Conservation (phyloP, 2,329 filamentous ascomycete species). For the Penicillium sp. region DNA sequence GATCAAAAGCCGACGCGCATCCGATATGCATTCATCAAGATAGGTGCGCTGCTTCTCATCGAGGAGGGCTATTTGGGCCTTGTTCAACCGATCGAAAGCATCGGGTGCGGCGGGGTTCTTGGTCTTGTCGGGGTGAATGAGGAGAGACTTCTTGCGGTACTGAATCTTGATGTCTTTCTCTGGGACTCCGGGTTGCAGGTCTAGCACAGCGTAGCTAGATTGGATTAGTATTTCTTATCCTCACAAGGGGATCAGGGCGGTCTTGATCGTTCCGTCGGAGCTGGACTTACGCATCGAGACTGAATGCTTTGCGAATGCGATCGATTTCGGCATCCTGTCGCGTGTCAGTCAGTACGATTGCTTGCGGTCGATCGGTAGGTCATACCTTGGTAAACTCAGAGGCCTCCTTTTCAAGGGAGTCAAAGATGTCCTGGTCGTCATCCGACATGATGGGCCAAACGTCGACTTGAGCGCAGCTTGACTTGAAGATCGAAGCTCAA, state of each 20-base stretch:
- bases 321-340: conserved; percentile 89
- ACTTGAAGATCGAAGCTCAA: neutral
- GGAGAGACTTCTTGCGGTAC: conserved; percentile 96
- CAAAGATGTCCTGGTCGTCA: conserved; percentile 73
- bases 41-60: conserved; percentile 88
- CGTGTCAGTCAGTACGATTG: conserved; percentile 16
- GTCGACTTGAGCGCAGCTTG: neutral
- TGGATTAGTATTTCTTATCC: conserved; percentile 2
- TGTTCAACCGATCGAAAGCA: conserved; percentile 94
- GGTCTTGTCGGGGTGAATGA: conserved; percentile 98
- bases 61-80: conserved; percentile 86
- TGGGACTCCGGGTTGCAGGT: conserved; percentile 90
- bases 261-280: neutral
- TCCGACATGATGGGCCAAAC: conserved; percentile 50
- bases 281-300: conserved; percentile 65
- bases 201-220: conserved; percentile 82
- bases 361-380: neutral
- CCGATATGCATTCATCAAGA: conserved; percentile 92
- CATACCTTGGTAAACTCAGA: conserved; percentile 87
- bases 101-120: conserved; percentile 87
- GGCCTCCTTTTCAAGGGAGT: conserved; percentile 77
- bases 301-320: conserved; percentile 88
- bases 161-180: conserved; percentile 93
- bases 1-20: conserved; percentile 92
- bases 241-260: neutral